Evolutionary conservation across 306 rosid genomes (phyloP).

Genomic region (Corylus americana): DNA sequence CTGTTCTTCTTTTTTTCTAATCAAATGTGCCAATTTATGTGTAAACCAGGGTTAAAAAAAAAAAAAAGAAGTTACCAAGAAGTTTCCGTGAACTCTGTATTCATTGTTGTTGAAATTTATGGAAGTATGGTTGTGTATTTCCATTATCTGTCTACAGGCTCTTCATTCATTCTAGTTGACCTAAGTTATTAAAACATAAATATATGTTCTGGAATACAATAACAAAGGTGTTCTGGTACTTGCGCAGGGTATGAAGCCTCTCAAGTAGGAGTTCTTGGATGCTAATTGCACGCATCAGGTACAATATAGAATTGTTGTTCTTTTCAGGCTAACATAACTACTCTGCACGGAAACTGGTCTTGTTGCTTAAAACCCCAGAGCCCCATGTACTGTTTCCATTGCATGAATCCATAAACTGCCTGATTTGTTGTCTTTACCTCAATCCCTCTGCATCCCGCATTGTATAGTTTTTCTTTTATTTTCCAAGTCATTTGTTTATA

Average conservation of each 20-base stretch:
- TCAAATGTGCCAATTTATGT: neutral
- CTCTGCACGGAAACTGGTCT: neutral
- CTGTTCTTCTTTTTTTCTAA: neutral
- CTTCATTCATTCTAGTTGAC: neutral
- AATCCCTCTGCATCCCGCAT: neutral
- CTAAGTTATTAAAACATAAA: neutral
- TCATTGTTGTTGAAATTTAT: neutral
- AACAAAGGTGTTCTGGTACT: conserved; percentile 15
- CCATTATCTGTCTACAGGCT: neutral
- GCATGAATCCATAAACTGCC: neutral
- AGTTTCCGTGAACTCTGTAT: neutral
- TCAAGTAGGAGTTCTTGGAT: conserved; percentile 41
- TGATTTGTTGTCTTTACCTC: neutral
- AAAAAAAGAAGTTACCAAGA: neutral
- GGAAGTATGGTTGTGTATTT: neutral
- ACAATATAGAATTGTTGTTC: neutral
- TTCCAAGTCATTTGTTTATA: neutral
- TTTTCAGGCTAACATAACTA: neutral
- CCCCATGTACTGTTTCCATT: neutral
- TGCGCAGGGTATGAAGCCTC: conserved; percentile 66
- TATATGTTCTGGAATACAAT: neutral
- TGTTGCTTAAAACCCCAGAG: neutral
- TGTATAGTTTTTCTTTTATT: neutral
- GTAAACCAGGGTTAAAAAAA: neutral
- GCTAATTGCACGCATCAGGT: conserved; percentile 29